A percentile compares a stretch with the other conserved stretches of the same genome.
Evolutionary conservation across 2,329 filamentous ascomycete species (phyloP).

Genomic region (Nemania abortiva): DNA sequence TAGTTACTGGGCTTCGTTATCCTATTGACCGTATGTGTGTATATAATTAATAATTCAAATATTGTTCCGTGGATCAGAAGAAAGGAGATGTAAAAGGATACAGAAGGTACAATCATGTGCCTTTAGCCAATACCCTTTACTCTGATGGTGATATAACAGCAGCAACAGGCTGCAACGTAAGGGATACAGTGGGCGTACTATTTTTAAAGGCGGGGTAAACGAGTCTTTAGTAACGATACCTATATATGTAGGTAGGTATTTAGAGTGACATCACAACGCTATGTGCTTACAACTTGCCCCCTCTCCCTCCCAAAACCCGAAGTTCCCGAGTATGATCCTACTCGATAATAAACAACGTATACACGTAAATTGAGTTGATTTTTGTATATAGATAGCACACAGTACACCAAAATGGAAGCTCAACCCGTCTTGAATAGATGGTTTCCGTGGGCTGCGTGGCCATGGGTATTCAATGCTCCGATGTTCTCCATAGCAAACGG

Average conservation of each 20-base stretch:
- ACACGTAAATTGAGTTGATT: no score
- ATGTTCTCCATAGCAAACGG: conserved; percentile 13
- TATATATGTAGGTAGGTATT: neutral
- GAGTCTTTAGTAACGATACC: neutral
- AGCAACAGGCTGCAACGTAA: neutral
- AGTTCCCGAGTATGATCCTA: no score
- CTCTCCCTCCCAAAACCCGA: neutral
- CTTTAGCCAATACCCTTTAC: no score
- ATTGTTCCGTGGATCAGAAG: no score
- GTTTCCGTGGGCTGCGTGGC: conserved; percentile 12
- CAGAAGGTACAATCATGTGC: no score
- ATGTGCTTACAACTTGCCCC: neutral
- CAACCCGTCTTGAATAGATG: conserved; percentile 12
- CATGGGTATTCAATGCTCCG: conserved; percentile 8
- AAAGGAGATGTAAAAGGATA: no score
- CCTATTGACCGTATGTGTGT: no score
- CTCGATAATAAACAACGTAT: no score
- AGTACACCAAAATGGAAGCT: neutral
- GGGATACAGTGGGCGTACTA: neutral
- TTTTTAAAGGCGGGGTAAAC: neutral
- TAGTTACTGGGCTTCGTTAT: no score
- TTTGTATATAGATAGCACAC: neutral
- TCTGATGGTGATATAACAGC: neutral
- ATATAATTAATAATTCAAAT: no score
- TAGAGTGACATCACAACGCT: no score